Percentiles rank a stretch among this genome's conserved stretches.
Conservation (phyloP, 192 early-diverging fungal genomes). For the Backusella luteola region DNA sequence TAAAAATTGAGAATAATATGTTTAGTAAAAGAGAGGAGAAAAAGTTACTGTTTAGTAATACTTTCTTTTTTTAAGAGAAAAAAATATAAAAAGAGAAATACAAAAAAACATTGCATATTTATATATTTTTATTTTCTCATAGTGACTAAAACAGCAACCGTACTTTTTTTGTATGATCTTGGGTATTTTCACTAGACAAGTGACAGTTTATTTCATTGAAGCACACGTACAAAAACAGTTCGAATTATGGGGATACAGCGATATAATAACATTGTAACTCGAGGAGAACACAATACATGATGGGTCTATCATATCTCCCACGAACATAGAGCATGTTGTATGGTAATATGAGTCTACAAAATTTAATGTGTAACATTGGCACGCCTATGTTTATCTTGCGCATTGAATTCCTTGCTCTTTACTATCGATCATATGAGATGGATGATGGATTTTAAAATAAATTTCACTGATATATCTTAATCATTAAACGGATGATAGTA, state of each 20-base stretch:
- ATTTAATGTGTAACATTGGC: constrained; percentile 2
- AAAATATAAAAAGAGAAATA: neutral
- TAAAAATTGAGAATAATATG: neutral
- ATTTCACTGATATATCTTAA: neutral
- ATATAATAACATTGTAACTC: neutral
- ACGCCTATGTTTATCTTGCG: neutral
- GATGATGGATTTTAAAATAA: neutral
- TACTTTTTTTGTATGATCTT: neutral
- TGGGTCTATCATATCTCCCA: neutral
- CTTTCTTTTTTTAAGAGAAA: neutral
- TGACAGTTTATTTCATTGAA: neutral
- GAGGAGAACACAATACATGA: neutral
- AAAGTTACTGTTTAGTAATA: neutral
- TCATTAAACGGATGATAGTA: neutral
- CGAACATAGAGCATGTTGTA: neutral
- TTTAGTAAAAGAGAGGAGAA: neutral
- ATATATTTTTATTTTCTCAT: constrained; percentile 2
- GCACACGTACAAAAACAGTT: neutral
- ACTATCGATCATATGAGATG: neutral
- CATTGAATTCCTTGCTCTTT: neutral
- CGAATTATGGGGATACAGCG: neutral
- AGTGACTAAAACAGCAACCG: neutral
- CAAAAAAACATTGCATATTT: neutral
- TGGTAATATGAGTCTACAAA: neutral
- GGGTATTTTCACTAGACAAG: constrained; percentile 2